Percentiles rank a stretch among this genome's conserved stretches.
Evolutionary conservation across 2,329 filamentous ascomycete species (phyloP).

Genomic region (Botrytis fabae): DNA sequence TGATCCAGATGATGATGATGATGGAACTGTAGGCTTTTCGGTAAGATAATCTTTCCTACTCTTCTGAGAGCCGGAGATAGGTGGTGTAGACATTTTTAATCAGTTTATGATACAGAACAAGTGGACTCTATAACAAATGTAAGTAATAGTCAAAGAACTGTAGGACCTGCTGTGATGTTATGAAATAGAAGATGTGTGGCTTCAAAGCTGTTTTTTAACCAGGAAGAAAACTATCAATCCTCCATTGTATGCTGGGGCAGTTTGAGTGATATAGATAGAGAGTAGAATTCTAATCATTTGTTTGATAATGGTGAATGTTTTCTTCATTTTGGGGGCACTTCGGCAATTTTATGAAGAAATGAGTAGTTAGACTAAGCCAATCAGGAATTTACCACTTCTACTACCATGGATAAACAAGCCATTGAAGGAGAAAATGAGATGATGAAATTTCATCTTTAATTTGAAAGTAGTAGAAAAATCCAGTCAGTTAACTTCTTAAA

Average conservation of each 20-base stretch:
- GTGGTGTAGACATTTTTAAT: neutral
- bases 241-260: neutral
- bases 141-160: neutral
- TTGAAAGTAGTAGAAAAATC: neutral
- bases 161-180: neutral
- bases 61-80: neutral
- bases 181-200: neutral
- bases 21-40: accelerated
- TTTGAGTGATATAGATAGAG: neutral
- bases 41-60: neutral
- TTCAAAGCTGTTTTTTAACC: too few relatives aligned
- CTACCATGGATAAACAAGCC: neutral
- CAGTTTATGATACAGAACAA: neutral
- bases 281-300: neutral
- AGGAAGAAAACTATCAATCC: too few relatives aligned
- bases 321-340: neutral
- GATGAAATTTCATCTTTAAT: neutral
- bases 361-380: neutral
- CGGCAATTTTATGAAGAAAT: neutral
- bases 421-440: neutral
- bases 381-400: neutral
- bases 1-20: neutral
- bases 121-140: neutral
- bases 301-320: neutral
- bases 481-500: neutral